phyloP scores from a whole-genome alignment of 2,329 filamentous ascomycete species.

The Fusarium nanum region DNA sequence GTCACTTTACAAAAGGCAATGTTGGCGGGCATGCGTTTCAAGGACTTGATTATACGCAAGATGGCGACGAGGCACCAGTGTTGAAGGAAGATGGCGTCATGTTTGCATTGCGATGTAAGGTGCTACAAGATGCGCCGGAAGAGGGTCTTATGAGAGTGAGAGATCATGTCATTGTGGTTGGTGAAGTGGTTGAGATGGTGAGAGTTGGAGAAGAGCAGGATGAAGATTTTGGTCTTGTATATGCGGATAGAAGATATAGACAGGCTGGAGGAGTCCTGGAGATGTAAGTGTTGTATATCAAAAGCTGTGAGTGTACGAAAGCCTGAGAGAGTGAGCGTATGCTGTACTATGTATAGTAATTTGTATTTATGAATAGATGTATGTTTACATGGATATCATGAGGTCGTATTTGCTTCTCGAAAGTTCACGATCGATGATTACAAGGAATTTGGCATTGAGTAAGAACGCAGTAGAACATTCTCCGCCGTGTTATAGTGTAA shows the following conservation, averaged over 20 bases:
- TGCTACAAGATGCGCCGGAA: slow-evolving; percentile 55
- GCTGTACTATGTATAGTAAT: slow-evolving; percentile 26
- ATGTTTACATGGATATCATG: background rate
- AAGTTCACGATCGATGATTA: slow-evolving; percentile 9
- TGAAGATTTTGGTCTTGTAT: slow-evolving; percentile 60
- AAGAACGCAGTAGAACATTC: background rate
- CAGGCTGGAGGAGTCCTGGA: slow-evolving; percentile 54
- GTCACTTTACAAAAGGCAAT: slow-evolving; percentile 65
- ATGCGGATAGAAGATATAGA: slow-evolving; percentile 63
- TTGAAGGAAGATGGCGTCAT: slow-evolving; percentile 65
- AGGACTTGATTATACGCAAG: slow-evolving; percentile 29
- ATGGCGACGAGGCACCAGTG: slow-evolving; percentile 52
- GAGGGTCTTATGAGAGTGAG: slow-evolving; percentile 60
- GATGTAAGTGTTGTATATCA: slow-evolving; percentile 21
- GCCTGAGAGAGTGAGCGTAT: background rate
- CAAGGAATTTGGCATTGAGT: too few relatives aligned
- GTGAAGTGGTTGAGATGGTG: slow-evolving; percentile 61
- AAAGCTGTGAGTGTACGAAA: slow-evolving; percentile 2
- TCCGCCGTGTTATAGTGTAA: background rate
- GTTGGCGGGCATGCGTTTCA: slow-evolving; percentile 54
- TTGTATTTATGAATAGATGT: slow-evolving; percentile 15
- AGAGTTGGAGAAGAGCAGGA: slow-evolving; percentile 47
- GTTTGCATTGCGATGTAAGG: slow-evolving; percentile 58
- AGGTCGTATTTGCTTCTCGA: slow-evolving; percentile 1
- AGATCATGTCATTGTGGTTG: slow-evolving; percentile 65